Conservation (phyloP, 2,329 filamentous ascomycete species). For the Phialophora tarda region DNA sequence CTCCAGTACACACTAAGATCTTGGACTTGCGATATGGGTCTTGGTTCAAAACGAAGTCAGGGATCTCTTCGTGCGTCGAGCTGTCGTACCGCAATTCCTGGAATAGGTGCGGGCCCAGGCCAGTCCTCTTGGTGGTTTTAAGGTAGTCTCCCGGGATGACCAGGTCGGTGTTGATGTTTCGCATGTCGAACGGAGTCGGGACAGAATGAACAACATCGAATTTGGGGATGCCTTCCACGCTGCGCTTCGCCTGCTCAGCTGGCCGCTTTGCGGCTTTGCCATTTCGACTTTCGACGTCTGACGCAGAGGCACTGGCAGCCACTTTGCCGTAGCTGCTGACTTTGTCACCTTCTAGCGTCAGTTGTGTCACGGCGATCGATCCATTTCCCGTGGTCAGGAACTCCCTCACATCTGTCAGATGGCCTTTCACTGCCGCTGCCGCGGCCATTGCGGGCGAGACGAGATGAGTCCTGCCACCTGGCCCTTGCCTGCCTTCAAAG, state of each 20-base stretch:
- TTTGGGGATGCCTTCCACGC: conserved; percentile 74
- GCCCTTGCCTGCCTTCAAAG: conserved; percentile 94
- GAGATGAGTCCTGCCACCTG: conserved; percentile 85
- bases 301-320: conserved; percentile 65
- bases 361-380: conserved; percentile 61
- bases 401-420: conserved; percentile 87
- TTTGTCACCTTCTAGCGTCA: conserved; percentile 62
- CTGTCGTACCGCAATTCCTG: conserved; percentile 77
- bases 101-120: conserved; percentile 86
- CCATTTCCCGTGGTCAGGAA: conserved; percentile 63
- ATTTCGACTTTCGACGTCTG: conserved; percentile 64
- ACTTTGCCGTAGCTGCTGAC: conserved; percentile 66
- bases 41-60: conserved; percentile 85
- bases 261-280: conserved; percentile 63
- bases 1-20: conserved; percentile 86
- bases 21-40: conserved; percentile 84
- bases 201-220: conserved; percentile 84
- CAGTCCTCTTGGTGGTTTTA: conserved; percentile 97
- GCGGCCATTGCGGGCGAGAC: conserved; percentile 98
- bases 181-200: conserved; percentile 81
- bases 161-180: conserved; percentile 94
- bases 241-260: conserved; percentile 53
- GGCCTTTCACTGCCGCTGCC: conserved; percentile 84
- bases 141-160: conserved; percentile 99
- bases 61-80: conserved; percentile 71